These are phyloP conservation scores for Peronospora belbahrii DNA, from an alignment of 352 stramenopile species.

Conservation along the genomic window DNA sequence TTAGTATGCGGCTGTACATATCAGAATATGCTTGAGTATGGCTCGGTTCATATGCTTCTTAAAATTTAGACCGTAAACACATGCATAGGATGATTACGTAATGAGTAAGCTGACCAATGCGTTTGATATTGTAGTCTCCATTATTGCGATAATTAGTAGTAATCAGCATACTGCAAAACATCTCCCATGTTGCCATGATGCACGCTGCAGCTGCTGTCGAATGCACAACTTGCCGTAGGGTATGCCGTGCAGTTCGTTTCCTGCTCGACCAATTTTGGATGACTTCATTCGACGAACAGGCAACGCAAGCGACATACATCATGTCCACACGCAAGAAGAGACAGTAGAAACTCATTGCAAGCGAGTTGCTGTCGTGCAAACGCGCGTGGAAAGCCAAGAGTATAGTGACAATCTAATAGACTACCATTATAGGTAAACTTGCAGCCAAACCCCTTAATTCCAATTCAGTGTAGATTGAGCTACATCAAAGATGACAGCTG, in stretches of 20 bases:
- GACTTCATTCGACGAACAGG: conserved; percentile 49
- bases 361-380: conserved; percentile 35
- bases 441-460: conserved; percentile 13
- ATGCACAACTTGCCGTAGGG: conserved; percentile 42
- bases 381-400: conserved; percentile 69
- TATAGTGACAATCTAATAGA: too few species aligned
- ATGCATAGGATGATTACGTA: too few species aligned
- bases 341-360: conserved; percentile 50
- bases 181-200: too few species aligned
- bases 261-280: conserved; percentile 62
- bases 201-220: conserved; percentile 29
- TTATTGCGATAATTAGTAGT: too few species aligned
- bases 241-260: conserved; percentile 74
- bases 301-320: conserved; percentile 9
- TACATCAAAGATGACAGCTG: conserved; percentile 42
- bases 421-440: too few species aligned
- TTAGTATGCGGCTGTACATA: too few species aligned
- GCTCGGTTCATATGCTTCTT: too few species aligned
- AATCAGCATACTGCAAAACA: too few species aligned
- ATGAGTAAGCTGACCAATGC: too few species aligned
- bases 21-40: too few species aligned
- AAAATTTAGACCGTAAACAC: too few species aligned
- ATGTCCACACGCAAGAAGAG: conserved; percentile 72
- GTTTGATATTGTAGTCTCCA: too few species aligned
- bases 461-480: conserved; percentile 3